Evolutionary conservation across 257 asterid genomes (phyloP).

Genomic region (Jacaranda mimosifolia): DNA sequence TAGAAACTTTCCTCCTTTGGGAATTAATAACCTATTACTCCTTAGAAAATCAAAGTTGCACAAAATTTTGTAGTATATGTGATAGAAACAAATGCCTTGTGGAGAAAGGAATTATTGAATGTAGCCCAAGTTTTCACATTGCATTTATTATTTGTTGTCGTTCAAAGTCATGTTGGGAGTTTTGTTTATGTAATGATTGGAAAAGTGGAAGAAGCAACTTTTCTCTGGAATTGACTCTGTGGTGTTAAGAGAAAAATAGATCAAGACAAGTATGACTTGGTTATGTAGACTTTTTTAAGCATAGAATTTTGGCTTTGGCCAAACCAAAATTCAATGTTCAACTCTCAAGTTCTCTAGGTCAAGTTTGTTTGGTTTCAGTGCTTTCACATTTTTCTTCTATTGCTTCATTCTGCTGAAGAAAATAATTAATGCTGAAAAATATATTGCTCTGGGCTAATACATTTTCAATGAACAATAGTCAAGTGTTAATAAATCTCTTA

Average conservation of each 20-base stretch:
- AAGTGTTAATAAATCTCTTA: background rate
- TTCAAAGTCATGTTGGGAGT: background rate
- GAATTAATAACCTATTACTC: background rate
- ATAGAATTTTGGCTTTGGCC: too few species aligned
- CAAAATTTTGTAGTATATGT: background rate
- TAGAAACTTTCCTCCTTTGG: constrained; percentile 21
- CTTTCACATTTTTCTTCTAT: constrained; percentile 15
- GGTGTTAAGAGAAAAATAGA: too few species aligned
- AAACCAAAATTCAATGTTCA: too few species aligned
- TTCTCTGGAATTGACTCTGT: background rate
- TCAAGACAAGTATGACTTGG: background rate
- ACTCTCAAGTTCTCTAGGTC: background rate
- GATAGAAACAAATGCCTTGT: constrained; percentile 24
- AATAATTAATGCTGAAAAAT: background rate
- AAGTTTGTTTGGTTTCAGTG: background rate
- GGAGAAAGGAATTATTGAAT: constrained; percentile 32
- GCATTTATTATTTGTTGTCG: background rate
- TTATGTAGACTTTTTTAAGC: background rate
- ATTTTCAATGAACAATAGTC: background rate
- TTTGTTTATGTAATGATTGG: background rate
- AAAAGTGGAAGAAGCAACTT: background rate
- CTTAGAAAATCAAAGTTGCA: constrained; percentile 18
- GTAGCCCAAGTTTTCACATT: constrained; percentile 15
- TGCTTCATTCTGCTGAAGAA: background rate
- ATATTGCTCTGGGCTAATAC: background rate